Evolutionary conservation across 2,329 filamentous ascomycete genomes (phyloP).

Genomic region (Claviceps fusiformis): DNA sequence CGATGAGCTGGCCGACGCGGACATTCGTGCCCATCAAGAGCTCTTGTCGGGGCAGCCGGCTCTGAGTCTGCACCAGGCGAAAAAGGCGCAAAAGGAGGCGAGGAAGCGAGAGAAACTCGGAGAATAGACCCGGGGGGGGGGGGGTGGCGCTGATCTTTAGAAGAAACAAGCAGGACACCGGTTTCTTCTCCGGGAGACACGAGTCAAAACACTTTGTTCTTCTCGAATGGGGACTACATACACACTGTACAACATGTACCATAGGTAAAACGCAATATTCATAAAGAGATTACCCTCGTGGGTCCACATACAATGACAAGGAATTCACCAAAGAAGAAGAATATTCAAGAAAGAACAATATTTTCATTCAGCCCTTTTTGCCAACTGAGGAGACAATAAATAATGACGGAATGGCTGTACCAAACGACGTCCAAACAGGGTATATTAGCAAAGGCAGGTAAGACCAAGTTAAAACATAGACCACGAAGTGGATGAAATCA

Average conservation of each 20-base stretch:
- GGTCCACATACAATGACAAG: not conserved
- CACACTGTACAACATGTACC: not conserved
- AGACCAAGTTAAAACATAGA: not conserved
- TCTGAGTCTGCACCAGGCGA: conserved; percentile 54
- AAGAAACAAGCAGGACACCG: too few relatives aligned
- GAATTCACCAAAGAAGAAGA: not conserved
- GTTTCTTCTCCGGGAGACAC: too few relatives aligned
- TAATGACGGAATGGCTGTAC: not conserved
- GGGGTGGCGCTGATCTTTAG: too few relatives aligned
- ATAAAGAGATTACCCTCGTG: not conserved
- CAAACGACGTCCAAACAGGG: conserved; percentile 7
- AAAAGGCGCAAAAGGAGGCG: conserved; percentile 50
- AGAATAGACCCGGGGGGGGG: not conserved
- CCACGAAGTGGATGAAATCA: not conserved
- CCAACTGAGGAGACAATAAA: not conserved
- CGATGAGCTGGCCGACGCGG: conserved; percentile 56
- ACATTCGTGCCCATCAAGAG: conserved; percentile 33
- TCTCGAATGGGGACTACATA: not conserved
- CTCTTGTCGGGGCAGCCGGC: conserved; percentile 31
- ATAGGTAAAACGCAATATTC: not conserved
- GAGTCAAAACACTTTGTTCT: too few relatives aligned
- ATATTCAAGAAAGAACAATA: too few relatives aligned
- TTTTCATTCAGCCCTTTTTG: not conserved
- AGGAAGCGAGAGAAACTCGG: conserved; percentile 28
- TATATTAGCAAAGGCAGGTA: conserved; percentile 4